Percentiles rank a stretch among this genome's conserved stretches.
Conservation (phyloP, 2,329 filamentous ascomycete genomes). For the Beauveria asiatica region DNA sequence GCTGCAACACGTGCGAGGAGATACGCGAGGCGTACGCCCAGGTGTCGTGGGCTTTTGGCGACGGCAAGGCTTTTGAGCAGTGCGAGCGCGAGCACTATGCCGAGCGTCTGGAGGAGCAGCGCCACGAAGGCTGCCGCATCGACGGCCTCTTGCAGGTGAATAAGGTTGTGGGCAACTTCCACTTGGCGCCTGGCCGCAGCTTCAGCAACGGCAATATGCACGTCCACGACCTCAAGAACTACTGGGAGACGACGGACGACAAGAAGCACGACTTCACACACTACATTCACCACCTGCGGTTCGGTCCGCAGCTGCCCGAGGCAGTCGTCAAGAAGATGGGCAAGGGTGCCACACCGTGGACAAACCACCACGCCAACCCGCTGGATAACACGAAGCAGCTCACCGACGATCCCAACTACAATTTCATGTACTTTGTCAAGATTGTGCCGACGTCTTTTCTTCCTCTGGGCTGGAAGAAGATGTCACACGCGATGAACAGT, state of each 20-base stretch:
- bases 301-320: constrained; percentile 84
- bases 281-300: constrained; percentile 78
- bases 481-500: constrained; percentile 42
- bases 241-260: constrained; percentile 65
- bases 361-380: constrained; percentile 85
- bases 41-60: constrained; percentile 87
- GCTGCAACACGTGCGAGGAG: constrained; percentile 95
- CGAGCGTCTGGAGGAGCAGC: constrained; percentile 78
- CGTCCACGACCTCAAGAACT: constrained; percentile 94
- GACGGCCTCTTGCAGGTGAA: constrained; percentile 90
- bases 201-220: constrained; percentile 97
- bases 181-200: constrained; percentile 89
- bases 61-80: constrained; percentile 88
- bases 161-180: constrained; percentile 98
- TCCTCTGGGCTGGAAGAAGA: constrained; percentile 77
- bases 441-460: constrained; percentile 94
- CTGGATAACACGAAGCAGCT: constrained; percentile 72
- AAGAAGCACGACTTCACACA: constrained; percentile 82
- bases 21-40: constrained; percentile 89
- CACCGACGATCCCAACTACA: constrained; percentile 76
- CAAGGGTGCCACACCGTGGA: constrained; percentile 52
- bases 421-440: constrained; percentile 99
- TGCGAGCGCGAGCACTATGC: constrained; percentile 91
- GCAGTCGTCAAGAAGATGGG: constrained; percentile 54
- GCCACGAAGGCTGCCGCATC: constrained; percentile 87